phyloP scores from a whole-genome alignment of 2,329 filamentous ascomycete species.

The Botryotinia narcissicola region DNA sequence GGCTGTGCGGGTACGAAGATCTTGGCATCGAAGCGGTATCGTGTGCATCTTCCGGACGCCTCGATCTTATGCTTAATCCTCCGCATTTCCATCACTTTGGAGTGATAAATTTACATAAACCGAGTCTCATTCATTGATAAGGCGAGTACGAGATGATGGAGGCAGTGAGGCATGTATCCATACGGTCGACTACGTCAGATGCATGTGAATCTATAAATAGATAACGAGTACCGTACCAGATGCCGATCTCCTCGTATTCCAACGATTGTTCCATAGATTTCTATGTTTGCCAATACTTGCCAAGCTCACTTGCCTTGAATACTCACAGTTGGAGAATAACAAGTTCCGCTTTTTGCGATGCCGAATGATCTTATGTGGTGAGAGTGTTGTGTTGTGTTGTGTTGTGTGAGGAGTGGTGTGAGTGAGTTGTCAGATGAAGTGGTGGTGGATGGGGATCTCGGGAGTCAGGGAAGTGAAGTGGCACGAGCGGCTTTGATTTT shows the following conservation, averaged over 20 bases:
- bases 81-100: not conserved
- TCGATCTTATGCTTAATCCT: not conserved
- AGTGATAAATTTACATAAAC: not conserved
- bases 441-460: not conserved
- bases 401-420: slow-evolving; percentile 6
- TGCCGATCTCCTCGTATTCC: slow-evolving; percentile 13
- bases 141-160: not conserved
- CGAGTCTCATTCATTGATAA: not conserved
- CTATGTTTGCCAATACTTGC: not conserved
- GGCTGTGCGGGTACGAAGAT: not conserved
- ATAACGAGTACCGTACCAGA: not conserved
- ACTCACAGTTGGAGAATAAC: too few relatives aligned
- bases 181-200: not conserved
- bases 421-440: not conserved
- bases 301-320: not conserved
- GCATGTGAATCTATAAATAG: not conserved
- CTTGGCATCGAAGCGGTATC: not conserved
- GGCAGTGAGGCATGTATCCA: not conserved
- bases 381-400: not conserved
- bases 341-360: not conserved
- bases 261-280: not conserved
- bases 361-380: not conserved
- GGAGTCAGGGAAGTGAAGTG: not conserved
- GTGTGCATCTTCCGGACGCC: not conserved
- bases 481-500: not conserved